A percentile compares a stretch with the other conserved stretches of the same genome.
These are phyloP conservation scores for Ceratocystiopsis sp. DNA, from an alignment of 2,329 filamentous ascomycete species.

Conservation along the genomic window DNA sequence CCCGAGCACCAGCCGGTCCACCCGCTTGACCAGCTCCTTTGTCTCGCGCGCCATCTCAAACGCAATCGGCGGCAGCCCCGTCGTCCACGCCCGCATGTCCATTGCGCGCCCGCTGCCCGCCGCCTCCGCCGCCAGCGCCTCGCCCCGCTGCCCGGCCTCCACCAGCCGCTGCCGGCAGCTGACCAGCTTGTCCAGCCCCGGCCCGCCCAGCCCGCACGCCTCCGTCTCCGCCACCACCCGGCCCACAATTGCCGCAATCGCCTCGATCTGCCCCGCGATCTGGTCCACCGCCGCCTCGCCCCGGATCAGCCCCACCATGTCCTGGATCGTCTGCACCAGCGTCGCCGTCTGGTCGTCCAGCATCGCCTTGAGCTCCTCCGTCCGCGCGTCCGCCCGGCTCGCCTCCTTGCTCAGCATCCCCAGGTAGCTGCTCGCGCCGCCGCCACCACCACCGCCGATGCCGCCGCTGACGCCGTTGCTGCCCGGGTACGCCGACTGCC, in stretches of 20 bases:
- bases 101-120: slow-evolving; percentile 33
- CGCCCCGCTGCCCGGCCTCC: slow-evolving; percentile 43
- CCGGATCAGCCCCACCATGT: slow-evolving; percentile 58
- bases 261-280: slow-evolving; percentile 51
- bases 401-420: slow-evolving; percentile 20
- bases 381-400: slow-evolving; percentile 22
- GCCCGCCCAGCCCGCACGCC: slow-evolving; percentile 31
- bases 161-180: slow-evolving; percentile 49
- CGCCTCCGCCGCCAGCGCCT: slow-evolving; percentile 31
- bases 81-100: slow-evolving; percentile 47
- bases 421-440: slow-evolving; percentile 21
- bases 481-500: slow-evolving; percentile 34
- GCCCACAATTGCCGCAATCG: slow-evolving; percentile 53
- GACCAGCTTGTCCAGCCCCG: slow-evolving; percentile 36
- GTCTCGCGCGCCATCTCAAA: slow-evolving; percentile 73
- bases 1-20: slow-evolving; percentile 13
- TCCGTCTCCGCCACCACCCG: slow-evolving; percentile 53
- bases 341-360: slow-evolving; percentile 69
- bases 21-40: slow-evolving; percentile 45
- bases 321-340: slow-evolving; percentile 65
- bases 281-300: slow-evolving; percentile 43
- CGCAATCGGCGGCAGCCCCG: slow-evolving; percentile 64
- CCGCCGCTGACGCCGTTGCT: slow-evolving; percentile 4
- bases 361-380: slow-evolving; percentile 46
- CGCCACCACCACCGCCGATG: slow-evolving; percentile 6